phyloP scores from a whole-genome alignment of 139 green algal species.

The Haematococcus sp. region DNA sequence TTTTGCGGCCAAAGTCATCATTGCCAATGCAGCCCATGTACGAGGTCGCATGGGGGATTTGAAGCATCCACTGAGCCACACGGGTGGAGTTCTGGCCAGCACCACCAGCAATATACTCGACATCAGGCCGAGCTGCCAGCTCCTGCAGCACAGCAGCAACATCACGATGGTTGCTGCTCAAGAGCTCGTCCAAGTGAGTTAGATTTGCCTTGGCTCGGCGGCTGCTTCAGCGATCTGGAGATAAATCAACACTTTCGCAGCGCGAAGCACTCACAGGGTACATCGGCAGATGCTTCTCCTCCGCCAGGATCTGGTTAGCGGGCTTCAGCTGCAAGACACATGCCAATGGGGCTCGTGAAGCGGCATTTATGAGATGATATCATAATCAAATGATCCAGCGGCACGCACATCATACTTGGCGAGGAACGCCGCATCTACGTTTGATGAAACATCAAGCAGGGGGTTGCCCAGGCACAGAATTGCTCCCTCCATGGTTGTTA shows the following conservation, averaged over 20 bases:
- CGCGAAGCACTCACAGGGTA: slow-evolving; percentile 60
- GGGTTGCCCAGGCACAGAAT: slow-evolving; percentile 95
- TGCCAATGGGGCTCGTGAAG: background rate
- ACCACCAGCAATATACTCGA: slow-evolving; percentile 97
- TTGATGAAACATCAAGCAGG: slow-evolving; percentile 90
- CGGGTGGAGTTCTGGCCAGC: slow-evolving; percentile 97
- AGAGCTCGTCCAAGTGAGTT: too few species aligned
- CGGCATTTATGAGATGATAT: background rate
- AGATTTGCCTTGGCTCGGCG: background rate
- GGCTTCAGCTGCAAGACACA: slow-evolving; percentile 74
- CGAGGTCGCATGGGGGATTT: slow-evolving; percentile 69
- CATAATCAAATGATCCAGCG: background rate
- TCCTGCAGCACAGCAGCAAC: slow-evolving; percentile 58
- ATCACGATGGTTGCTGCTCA: background rate
- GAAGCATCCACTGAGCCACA: slow-evolving; percentile 98
- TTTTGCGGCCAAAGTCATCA: slow-evolving; percentile 87
- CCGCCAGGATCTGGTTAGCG: slow-evolving; percentile 96
- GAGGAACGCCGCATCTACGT: slow-evolving; percentile 81
- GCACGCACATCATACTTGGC: slow-evolving; percentile 83
- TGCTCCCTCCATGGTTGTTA: slow-evolving; percentile 36
- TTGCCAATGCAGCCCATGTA: slow-evolving; percentile 98
- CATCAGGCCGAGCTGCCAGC: slow-evolving; percentile 69
- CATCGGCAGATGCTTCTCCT: slow-evolving; percentile 95
- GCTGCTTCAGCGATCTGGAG: too few species aligned
- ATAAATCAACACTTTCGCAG: too few species aligned